These are phyloP conservation scores for Lentinula edodes DNA, from an alignment of 768 basidiomycete genomes.

Conservation along the genomic window DNA sequence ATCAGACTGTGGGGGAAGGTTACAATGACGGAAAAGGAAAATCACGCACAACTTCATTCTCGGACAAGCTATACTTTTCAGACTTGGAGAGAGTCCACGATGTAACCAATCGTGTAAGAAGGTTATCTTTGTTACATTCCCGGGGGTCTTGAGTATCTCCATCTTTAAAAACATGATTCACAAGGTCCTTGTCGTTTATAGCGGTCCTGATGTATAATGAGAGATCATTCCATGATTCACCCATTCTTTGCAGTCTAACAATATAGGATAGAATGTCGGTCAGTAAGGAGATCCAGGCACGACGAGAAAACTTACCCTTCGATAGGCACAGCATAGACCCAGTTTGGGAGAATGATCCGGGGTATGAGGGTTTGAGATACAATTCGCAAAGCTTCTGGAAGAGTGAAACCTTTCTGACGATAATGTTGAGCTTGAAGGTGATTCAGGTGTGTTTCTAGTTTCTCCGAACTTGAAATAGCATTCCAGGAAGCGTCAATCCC, in stretches of 20 bases:
- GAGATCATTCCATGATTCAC: constrained; percentile 12
- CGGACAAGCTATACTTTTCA: constrained; percentile 13
- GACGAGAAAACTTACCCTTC: constrained; percentile 9
- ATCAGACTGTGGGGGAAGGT: neutral
- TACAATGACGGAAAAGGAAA: too few species aligned
- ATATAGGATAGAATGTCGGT: neutral
- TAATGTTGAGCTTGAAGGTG: constrained; percentile 10
- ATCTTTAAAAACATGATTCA: neutral
- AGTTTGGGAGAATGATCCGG: constrained; percentile 16
- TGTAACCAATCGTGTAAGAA: constrained; percentile 15
- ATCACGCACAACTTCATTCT: constrained; percentile 17
- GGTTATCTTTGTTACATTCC: neutral
- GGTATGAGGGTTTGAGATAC: constrained; percentile 14
- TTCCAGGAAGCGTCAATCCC: constrained; percentile 12
- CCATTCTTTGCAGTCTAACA: constrained; percentile 13
- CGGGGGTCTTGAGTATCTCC: neutral
- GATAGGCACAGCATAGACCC: constrained; percentile 20
- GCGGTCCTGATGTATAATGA: constrained; percentile 11
- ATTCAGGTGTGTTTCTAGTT: too few species aligned
- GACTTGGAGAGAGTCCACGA: constrained; percentile 8
- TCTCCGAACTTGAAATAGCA: too few species aligned
- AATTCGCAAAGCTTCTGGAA: constrained; percentile 6
- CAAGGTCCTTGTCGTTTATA: constrained; percentile 7
- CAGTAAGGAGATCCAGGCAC: neutral
- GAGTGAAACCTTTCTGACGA: neutral